Base-by-base conservation (phyloP, 177 flowering plant species). In the Viscum album region DNA sequence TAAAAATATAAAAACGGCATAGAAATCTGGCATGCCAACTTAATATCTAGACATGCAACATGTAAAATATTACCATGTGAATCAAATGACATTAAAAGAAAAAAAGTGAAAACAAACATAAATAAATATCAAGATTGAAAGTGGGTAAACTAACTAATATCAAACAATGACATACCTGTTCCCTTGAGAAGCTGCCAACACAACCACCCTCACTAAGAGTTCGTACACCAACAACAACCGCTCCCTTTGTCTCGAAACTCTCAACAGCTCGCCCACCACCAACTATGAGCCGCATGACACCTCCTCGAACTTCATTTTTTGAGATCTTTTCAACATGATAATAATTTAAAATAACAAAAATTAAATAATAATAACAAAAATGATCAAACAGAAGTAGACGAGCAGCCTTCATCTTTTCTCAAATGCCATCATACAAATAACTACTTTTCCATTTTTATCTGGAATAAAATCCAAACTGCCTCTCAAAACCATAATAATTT, bases 181-280 rank as follows among this genome's bases (percentile, higher is more conserved):
- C 99, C 78, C 99, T 85, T 47, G 99, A 86, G 75, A 92, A 95
- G 74, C 81, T 86, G 31, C 99, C 97, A 65, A 95, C 99, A 71
- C 99, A 95, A 66, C 99, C 99, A 56, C 99, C 99, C 81, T 95
- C 99, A 83, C 99, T 95, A 26, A 95, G 94, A 73, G 99, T 89
- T 69, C 99, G 86, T 68, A 95, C 99, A 58, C 99, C 97, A 35
- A 95, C 96, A 71, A 95, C 81, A 69, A 95, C 99, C 79, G 97
- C 83, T 71, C 99, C 99, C 77, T 72, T 83, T 62, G 89, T 76
- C 19, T 90, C 86, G 35, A 78, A 68, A 71, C 71, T 80, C 83
- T 95, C 99, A 70, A 79, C 82, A 72, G 97, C 99, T 75, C 99
- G 83, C 62, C 99, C 99, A 76, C 99, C 99, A 76, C 97, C 96